Conservation (phyloP, 139 green algal genomes). For the Volvox africanus region DNA sequence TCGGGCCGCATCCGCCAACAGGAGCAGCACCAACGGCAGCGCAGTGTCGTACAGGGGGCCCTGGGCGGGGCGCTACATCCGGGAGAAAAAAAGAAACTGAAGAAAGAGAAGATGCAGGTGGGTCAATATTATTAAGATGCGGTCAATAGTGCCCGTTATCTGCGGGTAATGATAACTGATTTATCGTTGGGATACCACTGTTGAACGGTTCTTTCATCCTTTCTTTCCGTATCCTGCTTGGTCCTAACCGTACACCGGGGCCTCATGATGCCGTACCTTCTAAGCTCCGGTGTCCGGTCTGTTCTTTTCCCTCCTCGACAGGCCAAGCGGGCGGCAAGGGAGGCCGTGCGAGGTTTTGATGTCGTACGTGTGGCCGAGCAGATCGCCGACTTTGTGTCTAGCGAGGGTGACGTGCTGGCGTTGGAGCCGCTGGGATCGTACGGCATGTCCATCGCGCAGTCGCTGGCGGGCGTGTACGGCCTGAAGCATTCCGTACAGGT, state of each 20-base stretch:
- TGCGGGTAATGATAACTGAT: no score
- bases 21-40: conserved; percentile 14
- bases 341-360: conserved; percentile 46
- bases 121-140: background rate
- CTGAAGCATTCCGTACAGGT: conserved; percentile 40
- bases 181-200: no score
- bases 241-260: no score
- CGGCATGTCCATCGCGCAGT: conserved; percentile 22
- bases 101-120: conserved; percentile 59
- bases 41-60: conserved; percentile 51
- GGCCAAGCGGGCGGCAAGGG: conserved; percentile 59
- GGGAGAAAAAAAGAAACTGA: conserved; percentile 65
- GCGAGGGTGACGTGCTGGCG: conserved; percentile 51
- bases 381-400: conserved; percentile 46
- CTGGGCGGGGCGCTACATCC: conserved; percentile 59
- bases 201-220: no score
- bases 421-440: conserved; percentile 49
- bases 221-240: no score
- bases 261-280: no score
- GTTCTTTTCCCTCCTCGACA: background rate
- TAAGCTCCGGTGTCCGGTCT: no score
- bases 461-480: conserved; percentile 29
- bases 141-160: no score
- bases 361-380: conserved; percentile 15
- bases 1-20: background rate